Evolutionary conservation across 108 stramenopile genomes (phyloP).

Genomic region (Poteriospumella lacustris): DNA sequence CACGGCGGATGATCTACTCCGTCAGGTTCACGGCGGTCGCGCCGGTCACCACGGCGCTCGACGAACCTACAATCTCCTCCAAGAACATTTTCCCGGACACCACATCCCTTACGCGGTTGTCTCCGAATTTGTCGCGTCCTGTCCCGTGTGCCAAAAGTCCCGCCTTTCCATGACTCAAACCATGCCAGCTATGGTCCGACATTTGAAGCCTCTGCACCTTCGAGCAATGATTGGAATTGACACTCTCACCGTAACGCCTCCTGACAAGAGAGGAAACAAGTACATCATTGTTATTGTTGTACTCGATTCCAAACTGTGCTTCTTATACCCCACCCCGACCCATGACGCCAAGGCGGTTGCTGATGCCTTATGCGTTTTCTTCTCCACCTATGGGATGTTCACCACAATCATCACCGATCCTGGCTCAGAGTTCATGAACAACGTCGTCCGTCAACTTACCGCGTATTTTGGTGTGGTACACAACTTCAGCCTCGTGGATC

Average conservation of each 20-base stretch:
- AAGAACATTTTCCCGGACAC: too few species aligned
- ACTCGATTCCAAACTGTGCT: background rate
- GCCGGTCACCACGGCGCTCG: too few species aligned
- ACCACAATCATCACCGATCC: background rate
- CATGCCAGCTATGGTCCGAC: background rate
- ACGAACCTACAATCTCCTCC: too few species aligned
- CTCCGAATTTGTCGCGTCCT: too few species aligned
- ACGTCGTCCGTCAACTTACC: background rate
- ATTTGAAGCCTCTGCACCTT: background rate
- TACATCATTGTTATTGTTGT: conserved; percentile 9
- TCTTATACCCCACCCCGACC: background rate
- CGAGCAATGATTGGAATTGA: background rate
- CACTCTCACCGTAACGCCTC: conserved; percentile 16
- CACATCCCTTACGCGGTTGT: too few species aligned
- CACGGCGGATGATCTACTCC: too few species aligned
- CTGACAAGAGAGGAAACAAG: background rate
- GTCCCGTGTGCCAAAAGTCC: too few species aligned
- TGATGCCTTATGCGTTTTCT: background rate
- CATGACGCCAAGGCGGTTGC: background rate
- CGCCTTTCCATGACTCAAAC: background rate
- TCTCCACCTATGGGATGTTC: background rate
- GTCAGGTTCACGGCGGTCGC: too few species aligned
- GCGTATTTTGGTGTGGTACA: background rate
- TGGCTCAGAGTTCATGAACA: background rate
- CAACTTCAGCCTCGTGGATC: conserved; percentile 8